Conservation (phyloP, 1,284 basidiomycete species). For the Naganishia sp. region DNA sequence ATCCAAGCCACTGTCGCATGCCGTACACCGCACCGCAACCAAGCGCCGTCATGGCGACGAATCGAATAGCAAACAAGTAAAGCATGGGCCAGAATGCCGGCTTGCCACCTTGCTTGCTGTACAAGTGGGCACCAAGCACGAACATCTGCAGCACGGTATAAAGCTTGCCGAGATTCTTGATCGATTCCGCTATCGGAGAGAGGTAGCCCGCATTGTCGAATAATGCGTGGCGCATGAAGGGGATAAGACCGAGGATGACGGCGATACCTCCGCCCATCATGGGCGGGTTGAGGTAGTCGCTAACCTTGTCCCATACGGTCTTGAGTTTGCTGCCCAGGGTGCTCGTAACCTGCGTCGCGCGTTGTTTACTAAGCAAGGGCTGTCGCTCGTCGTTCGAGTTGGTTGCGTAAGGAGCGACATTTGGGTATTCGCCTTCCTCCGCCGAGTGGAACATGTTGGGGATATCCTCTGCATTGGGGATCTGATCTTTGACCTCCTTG, state of each 20-base stretch:
- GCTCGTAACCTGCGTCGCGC: constrained; percentile 34
- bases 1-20: constrained; percentile 36
- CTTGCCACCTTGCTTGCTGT: constrained; percentile 31
- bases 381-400: constrained; percentile 33
- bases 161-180: constrained; percentile 43
- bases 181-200: constrained; percentile 37
- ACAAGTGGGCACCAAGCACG: constrained; percentile 43
- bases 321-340: constrained; percentile 24
- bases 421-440: constrained; percentile 34
- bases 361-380: constrained; percentile 36
- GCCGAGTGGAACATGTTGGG: constrained; percentile 26
- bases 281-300: constrained; percentile 42
- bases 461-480: neutral
- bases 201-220: constrained; percentile 41
- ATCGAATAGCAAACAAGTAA: constrained; percentile 48
- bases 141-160: constrained; percentile 51
- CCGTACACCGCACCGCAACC: constrained; percentile 42
- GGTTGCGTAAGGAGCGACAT: constrained; percentile 34
- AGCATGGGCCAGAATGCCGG: constrained; percentile 38
- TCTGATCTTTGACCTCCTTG: constrained; percentile 11
- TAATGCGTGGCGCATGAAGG: constrained; percentile 41
- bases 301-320: constrained; percentile 31
- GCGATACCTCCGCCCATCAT: constrained; percentile 47
- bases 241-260: constrained; percentile 44
- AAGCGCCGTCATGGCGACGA: constrained; percentile 45